Evolutionary conservation across 345 rosid genomes (phyloP), one percentile per base, ranked within the genome.

Genomic region (Eucalyptus tenuipes): DNA sequence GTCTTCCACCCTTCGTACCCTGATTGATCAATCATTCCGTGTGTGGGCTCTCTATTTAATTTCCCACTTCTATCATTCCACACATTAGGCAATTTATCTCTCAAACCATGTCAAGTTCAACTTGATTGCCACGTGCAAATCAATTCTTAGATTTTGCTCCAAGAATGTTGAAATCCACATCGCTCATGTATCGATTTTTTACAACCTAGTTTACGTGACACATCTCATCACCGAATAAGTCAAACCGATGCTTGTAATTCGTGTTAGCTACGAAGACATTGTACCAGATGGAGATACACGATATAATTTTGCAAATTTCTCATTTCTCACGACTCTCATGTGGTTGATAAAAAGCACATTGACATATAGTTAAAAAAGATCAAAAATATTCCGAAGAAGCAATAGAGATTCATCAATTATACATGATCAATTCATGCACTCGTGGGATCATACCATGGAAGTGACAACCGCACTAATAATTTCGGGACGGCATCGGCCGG

Each of bases 161-260:
- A 61, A 71, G 27, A 18, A 9, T 37, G 14, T 71, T 2, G 27
- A 71, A 37, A 71, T 71, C 2, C 27, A 40, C 14, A 3, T 18
- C 0, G 27, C 80, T 14, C 0, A 2, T 18, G 25, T 37, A 5
- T 18, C 13, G 12, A 2, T 37, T 71, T 71, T 10, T 40, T 37
- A 33, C 6, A 37, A 14, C 8, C 45, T 2, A 0, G 13, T 8
- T 18, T 17, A 71, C 25, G 0, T 3, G 20, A 17, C 7, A 10
- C 10, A 71, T 33, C 24, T 9, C 44, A 33, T 68, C 80, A 68
- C 3, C 4, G 2, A 31, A 33, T 8, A 31, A 1, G 24, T 33
- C 7, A 18, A 0, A 33, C 0, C 24, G 0, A 33, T 33, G 42
- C 44, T 71, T 10, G 7, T 71, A 37, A 37, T 18, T 18, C 3